Conservation (phyloP, 768 basidiomycete species). For the Daedaleopsis nitida region DNA sequence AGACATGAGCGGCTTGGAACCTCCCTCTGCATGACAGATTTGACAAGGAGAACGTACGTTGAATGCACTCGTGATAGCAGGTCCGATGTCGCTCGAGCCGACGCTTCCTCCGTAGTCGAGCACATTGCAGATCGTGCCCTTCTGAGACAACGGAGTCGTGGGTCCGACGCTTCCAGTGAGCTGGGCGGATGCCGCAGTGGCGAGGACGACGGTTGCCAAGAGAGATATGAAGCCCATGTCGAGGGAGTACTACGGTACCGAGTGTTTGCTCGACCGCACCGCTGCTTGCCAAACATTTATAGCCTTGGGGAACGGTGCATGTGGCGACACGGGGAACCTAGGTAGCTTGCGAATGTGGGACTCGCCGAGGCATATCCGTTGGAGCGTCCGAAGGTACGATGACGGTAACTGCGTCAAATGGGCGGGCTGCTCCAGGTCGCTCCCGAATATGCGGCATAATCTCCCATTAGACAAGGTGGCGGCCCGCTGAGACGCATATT, state of each 20-base stretch:
- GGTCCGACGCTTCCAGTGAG: slow-evolving; percentile 29
- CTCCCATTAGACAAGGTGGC: background rate
- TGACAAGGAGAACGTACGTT: slow-evolving; percentile 6
- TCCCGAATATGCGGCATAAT: background rate
- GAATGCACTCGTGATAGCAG: slow-evolving; percentile 32
- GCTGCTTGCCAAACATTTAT: background rate
- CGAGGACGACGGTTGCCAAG: slow-evolving; percentile 10
- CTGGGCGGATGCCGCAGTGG: slow-evolving; percentile 19
- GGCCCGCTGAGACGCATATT: background rate
- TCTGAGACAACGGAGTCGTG: slow-evolving; percentile 24
- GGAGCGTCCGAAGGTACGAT: background rate
- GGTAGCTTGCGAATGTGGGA: background rate
- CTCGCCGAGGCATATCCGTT: background rate
- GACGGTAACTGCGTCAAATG: background rate
- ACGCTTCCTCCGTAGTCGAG: slow-evolving; percentile 32
- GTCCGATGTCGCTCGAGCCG: slow-evolving; percentile 33
- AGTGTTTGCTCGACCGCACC: background rate
- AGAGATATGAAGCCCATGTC: slow-evolving; percentile 16
- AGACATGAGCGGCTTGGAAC: background rate
- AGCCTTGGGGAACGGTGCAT: background rate
- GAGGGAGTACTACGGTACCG: background rate
- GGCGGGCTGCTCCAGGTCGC: too few species aligned
- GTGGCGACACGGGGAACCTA: background rate
- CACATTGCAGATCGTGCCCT: slow-evolving; percentile 30
- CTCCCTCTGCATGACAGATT: too few species aligned